Evolutionary conservation across 495 filamentous ascomycete genomes (phyloP), one percentile per base, ranked within the genome.

Genomic region (Thozetella sp.): DNA sequence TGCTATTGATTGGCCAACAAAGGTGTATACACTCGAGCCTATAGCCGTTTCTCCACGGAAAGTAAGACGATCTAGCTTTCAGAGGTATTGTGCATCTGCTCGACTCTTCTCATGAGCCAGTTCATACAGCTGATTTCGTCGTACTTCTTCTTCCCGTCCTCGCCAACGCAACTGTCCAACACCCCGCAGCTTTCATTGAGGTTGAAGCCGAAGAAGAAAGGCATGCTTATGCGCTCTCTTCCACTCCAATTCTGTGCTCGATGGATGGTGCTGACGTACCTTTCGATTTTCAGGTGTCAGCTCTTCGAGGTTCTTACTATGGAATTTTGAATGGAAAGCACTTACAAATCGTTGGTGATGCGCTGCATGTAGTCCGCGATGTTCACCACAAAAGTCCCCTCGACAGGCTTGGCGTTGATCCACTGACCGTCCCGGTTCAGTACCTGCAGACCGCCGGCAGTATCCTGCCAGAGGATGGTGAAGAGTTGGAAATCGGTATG

Each of bases 311-410:
- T 37, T 6, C 30, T 37, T 6, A 15, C 30, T 6, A 37, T 15
- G 6, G 15, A 6, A 37, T 37, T 37, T 37, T 6, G 6, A 37
- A 15, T 37, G 30, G 30, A 37, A 15, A 37, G 6, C 15, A 37
- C 30, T 37, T 37, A 48, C 43, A 48, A 60, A 20, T 85, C 83
- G 58, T 90, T 90, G 3, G 84, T 87, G 53, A 87, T 78, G n/a
- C 85, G 71, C 76, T 86, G 81, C 75, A 89, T 75, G 64, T 85
- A 85, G 63, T 90, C 87, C 0, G 81, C 87, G 56, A 90, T 83
- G 67, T 90, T 90, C 30, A 90, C 84, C 2, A 90, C 87, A 24
- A 88, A 74, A 0, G 86, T 83, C 4, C 83, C 85, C 20, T 76
- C 65, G n/a, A 86, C 69, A 0, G 86, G 86, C 37, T 69, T 68